A percentile compares a stretch with the other conserved stretches of the same genome.
These are phyloP conservation scores for Flaveria brownii DNA, from an alignment of 129 eudicot species.

Conservation along the genomic window DNA sequence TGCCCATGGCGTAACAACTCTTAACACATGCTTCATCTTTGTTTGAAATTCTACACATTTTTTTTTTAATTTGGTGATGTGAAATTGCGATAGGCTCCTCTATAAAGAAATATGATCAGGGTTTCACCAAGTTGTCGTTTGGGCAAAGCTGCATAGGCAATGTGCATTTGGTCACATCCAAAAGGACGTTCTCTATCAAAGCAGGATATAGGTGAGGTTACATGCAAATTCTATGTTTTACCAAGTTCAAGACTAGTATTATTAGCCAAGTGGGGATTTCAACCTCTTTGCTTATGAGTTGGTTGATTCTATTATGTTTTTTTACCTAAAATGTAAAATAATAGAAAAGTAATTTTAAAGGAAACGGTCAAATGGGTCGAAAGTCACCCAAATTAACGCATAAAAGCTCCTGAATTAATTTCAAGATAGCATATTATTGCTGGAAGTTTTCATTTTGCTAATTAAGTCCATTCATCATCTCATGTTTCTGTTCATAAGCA, in stretches of 20 bases:
- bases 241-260: background rate
- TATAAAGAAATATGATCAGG: constrained; percentile 35
- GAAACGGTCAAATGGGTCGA: background rate
- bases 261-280: background rate
- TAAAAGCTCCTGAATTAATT: background rate
- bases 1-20: background rate
- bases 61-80: constrained; percentile 4
- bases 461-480: background rate
- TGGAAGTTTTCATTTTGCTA: constrained; percentile 11
- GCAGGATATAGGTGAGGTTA: constrained; percentile 61
- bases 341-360: background rate
- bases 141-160: constrained; percentile 29
- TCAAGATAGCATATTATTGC: background rate
- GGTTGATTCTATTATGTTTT: background rate
- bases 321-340: background rate
- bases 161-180: constrained; percentile 29
- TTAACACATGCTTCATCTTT: background rate
- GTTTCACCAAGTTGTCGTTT: constrained; percentile 40
- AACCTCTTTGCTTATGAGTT: background rate
- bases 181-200: constrained; percentile 44
- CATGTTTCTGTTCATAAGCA: constrained; percentile 8
- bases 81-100: constrained; percentile 40
- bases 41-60: background rate
- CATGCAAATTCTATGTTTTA: constrained; percentile 23
- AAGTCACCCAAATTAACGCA: background rate